These are phyloP conservation scores for Kodamaea fukazawae DNA, from an alignment of 805 yeast genomes.

Conservation along the genomic window DNA sequence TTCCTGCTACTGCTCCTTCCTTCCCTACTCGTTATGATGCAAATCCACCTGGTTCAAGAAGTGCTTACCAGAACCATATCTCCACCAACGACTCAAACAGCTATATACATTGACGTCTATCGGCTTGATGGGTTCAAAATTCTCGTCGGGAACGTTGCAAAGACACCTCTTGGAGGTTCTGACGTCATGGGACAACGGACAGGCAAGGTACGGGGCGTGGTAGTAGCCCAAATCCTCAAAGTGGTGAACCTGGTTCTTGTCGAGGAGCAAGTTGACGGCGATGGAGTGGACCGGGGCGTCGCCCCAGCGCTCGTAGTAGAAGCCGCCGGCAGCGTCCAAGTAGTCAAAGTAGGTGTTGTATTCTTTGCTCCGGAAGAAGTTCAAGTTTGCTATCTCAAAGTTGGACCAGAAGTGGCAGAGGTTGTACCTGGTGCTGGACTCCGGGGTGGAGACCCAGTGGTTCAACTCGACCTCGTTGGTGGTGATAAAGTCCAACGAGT, in stretches of 20 bases:
- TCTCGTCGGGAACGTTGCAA: slow-evolving; percentile 21
- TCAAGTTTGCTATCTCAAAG: slow-evolving; percentile 54
- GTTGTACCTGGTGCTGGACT: slow-evolving; percentile 36
- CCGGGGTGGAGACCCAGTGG: slow-evolving; percentile 13
- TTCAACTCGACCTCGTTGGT: slow-evolving; percentile 36
- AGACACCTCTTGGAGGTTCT: slow-evolving; percentile 36
- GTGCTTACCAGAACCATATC: slow-evolving; percentile 56
- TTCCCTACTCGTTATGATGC: slow-evolving; percentile 1
- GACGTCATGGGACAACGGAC: slow-evolving; percentile 37
- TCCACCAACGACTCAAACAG: slow-evolving; percentile 78
- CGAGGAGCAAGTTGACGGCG: slow-evolving; percentile 33
- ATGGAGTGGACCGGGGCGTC: slow-evolving; percentile 50
- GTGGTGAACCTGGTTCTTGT: slow-evolving; percentile 38
- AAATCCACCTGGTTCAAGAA: slow-evolving; percentile 47
- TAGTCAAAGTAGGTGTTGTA: slow-evolving; percentile 45
- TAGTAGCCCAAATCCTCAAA: slow-evolving; percentile 46
- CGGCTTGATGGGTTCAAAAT: slow-evolving; percentile 19
- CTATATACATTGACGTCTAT: slow-evolving; percentile 52
- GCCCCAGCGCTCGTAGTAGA: slow-evolving; percentile 62
- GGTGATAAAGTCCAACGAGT: slow-evolving; percentile 48
- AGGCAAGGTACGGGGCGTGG: slow-evolving; percentile 42
- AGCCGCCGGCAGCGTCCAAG: slow-evolving; percentile 50
- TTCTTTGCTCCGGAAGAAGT: slow-evolving; percentile 47
- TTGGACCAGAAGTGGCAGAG: slow-evolving; percentile 67
- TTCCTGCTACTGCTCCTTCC: no score